A percentile compares a stretch with the other conserved stretches of the same genome.
These are phyloP conservation scores for Clathrospora elynae DNA, from an alignment of 2,329 filamentous ascomycete species.

Conservation along the genomic window DNA sequence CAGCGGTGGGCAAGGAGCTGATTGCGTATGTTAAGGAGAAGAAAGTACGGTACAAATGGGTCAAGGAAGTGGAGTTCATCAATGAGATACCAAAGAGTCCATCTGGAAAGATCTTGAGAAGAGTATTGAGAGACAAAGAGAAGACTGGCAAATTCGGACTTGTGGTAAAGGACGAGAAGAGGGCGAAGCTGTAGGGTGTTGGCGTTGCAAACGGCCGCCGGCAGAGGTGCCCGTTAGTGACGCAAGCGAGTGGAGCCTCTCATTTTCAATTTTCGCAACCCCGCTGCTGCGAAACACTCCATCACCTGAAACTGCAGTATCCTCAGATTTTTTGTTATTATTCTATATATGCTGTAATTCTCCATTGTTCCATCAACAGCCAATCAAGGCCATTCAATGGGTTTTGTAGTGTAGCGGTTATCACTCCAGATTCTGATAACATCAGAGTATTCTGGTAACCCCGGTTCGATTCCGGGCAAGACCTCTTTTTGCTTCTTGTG, in stretches of 20 bases:
- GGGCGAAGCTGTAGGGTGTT: constrained; percentile 52
- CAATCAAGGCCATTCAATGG: constrained; percentile 1
- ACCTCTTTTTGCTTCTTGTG: constrained; percentile 5
- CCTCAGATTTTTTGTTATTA: too few relatives aligned
- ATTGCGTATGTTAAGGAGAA: constrained; percentile 51
- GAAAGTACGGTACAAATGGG: constrained; percentile 55
- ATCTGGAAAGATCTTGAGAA: constrained; percentile 55
- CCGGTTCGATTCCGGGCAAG: constrained; percentile 12
- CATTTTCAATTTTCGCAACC: too few relatives aligned
- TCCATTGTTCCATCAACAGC: too few relatives aligned
- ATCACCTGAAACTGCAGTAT: too few relatives aligned
- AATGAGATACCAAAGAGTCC: constrained; percentile 56
- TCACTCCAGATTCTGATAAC: constrained; percentile 10
- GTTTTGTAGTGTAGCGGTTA: constrained; percentile 14
- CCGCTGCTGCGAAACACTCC: too few relatives aligned
- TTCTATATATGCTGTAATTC: too few relatives aligned
- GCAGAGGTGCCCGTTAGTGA: too few relatives aligned
- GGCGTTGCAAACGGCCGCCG: too few relatives aligned
- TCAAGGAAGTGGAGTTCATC: constrained; percentile 54
- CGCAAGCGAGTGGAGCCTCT: too few relatives aligned
- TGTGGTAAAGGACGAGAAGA: constrained; percentile 24
- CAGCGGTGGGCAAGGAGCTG: constrained; percentile 49
- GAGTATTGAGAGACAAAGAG: constrained; percentile 52
- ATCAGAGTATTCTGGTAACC: constrained; percentile 8
- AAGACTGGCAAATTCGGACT: constrained; percentile 41